A percentile compares a stretch with the other conserved stretches of the same genome.
Evolutionary conservation across 495 filamentous ascomycete genomes (phyloP).

Genomic region (Penicillium silybi): DNA sequence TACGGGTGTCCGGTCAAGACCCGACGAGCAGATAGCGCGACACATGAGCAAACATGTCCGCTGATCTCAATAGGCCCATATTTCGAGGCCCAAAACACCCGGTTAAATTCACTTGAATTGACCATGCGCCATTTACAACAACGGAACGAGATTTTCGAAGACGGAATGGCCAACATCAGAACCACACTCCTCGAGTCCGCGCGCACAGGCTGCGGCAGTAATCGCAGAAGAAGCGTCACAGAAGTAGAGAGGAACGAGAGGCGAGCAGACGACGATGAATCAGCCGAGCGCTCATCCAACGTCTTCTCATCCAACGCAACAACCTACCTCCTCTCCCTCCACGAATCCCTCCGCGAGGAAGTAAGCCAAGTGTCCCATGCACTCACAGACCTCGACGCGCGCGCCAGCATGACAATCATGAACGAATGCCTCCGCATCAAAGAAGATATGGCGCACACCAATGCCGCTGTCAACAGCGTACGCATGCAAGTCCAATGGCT

Average conservation of each 20-base stretch:
- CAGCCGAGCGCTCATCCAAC: constrained; percentile 15
- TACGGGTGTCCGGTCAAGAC: constrained; percentile 54
- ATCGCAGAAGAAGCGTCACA: constrained; percentile 1
- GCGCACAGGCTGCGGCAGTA: constrained; percentile 6
- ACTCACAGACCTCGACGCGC: constrained; percentile 60
- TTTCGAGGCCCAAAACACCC: constrained; percentile 53
- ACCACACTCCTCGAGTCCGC: constrained; percentile 38
- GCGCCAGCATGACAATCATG: constrained; percentile 63
- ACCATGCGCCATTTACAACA: constrained; percentile 53
- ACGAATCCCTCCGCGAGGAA: constrained; percentile 65
- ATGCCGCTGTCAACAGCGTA: constrained; percentile 58
- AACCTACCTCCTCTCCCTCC: constrained; percentile 62
- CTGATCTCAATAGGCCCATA: constrained; percentile 57
- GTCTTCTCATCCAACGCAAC: constrained; percentile 37
- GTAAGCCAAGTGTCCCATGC: constrained; percentile 54
- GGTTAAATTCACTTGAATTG: constrained; percentile 53
- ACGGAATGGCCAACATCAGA: constrained; percentile 48
- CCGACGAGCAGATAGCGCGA: constrained; percentile 44
- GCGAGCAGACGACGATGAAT: constrained; percentile 11
- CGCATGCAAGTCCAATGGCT: constrained; percentile 70
- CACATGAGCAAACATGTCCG: constrained; percentile 53
- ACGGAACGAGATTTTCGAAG: constrained; percentile 57
- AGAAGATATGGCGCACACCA: constrained; percentile 64
- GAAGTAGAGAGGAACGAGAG: constrained; percentile 1
- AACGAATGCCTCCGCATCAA: constrained; percentile 64